Evolutionary conservation across 108 stramenopile species (phyloP), one percentile per base, ranked within the genome.

Genomic region (Licmophora abbreviata): DNA sequence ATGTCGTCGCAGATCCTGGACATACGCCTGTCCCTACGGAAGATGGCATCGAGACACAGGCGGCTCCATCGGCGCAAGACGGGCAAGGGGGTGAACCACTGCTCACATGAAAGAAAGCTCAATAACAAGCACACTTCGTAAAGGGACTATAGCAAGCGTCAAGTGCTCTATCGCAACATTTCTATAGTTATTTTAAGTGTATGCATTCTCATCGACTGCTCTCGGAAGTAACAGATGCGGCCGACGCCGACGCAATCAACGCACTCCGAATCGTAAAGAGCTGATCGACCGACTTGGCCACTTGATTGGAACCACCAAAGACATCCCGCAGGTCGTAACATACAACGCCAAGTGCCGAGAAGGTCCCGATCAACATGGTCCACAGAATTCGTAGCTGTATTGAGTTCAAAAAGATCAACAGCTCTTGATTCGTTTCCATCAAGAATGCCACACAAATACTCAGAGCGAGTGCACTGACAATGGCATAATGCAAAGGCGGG

Each of bases 211-310:
- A n/a, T n/a, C n/a, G n/a, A n/a, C n/a, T n/a, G n/a, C n/a, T n/a
- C n/a, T n/a, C n/a, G n/a, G n/a, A n/a, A n/a, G n/a, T n/a, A n/a
- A n/a, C n/a, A n/a, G n/a, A n/a, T n/a, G n/a, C n/a, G n/a, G n/a
- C n/a, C n/a, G n/a, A n/a, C n/a, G n/a, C n/a, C n/a, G n/a, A n/a
- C n/a, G n/a, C n/a, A n/a, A n/a, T n/a, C n/a, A n/a, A n/a, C n/a
- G 74, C 47, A 43, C 72, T 58, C 45, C 77, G 61, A 28, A 83
- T 77, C 2, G 82, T 83, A 46, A 71, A 67, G 30, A 83, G 63
- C 60, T 83, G 82, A 58, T 83, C 72, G 2, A 77, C 76, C 55
- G 65, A 74, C 1, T 62, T 47, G 7, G 18, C 21, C n/a, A 46
- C 44, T 9, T 46, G 20, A 25, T 61, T 52, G 1, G 51, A 26